Evolutionary conservation across 108 stramenopile genomes (phyloP).

Genomic region (Parmales sp.): DNA sequence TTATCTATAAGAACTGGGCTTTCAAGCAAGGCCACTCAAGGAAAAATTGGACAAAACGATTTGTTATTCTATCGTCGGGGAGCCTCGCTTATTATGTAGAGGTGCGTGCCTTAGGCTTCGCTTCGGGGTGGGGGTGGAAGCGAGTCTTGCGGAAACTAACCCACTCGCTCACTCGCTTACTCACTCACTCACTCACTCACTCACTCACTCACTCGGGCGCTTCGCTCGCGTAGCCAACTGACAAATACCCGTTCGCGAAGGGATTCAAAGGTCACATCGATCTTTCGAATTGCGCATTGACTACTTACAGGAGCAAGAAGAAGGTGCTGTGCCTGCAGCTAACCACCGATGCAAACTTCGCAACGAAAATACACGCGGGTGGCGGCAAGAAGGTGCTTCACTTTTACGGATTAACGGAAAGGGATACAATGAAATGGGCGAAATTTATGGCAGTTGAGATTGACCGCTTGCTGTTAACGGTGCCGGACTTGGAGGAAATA

Average conservation of each 20-base stretch:
- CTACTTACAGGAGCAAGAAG: neutral
- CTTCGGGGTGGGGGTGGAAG: no score
- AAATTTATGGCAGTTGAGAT: neutral
- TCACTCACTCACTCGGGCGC: no score
- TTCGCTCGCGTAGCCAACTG: no score
- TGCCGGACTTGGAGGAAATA: no score
- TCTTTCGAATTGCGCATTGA: neutral
- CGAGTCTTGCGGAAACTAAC: no score
- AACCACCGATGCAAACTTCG: neutral
- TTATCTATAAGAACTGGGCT: neutral
- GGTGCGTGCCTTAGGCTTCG: no score
- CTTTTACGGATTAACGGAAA: neutral
- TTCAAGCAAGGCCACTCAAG: neutral
- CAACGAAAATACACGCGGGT: neutral
- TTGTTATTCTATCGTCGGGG: neutral
- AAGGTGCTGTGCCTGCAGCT: neutral
- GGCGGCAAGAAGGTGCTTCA: neutral
- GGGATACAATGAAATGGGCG: neutral
- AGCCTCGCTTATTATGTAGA: neutral
- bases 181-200: no score
- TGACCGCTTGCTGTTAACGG: no score
- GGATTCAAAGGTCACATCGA: conserved; percentile 1
- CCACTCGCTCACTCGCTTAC: no score
- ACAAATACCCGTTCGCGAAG: neutral
- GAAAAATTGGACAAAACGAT: conserved; percentile 1